Base-by-base conservation (phyloP, 2,329 filamentous ascomycete species). In the Xylariaceae sp. region DNA sequence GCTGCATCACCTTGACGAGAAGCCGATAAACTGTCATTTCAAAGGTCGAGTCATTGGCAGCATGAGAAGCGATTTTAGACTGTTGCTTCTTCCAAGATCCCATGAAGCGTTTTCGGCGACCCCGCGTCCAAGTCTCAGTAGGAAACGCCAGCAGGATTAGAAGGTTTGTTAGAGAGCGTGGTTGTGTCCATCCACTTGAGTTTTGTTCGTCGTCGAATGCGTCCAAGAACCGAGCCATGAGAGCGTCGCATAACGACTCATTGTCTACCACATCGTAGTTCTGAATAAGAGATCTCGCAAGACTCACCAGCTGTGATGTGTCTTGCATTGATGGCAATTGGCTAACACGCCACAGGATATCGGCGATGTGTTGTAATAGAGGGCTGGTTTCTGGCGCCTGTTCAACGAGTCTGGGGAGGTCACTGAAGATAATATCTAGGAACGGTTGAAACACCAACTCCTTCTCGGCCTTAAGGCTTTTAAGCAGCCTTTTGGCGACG, bases 51-150 rank as follows among this genome's bases (percentile, higher is more conserved):
- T 64, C 47, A 9, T 58, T 46, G 11, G 56, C 52, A 27, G 55
- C 58, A 18, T 48, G 45, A 30, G 51, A 49, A 33, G 50, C 52
- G 33, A 66, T 58, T 19, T 43, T 47, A 4, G 49, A 44, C 45
- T 58, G 60, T 44, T 56, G 55, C 42, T 57, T 64, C 50, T 60
- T 62, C 64, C 64, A 67, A 12, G 63, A 67, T 18, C 52, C 52
- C 60, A 67, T 63, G 15, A 66, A 56, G 5, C 58, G 61, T 42
- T 65, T 67, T n/a, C 65, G 61, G 17, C 64, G 59, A 15, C 56
- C 58, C 53, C 61, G 64, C 3, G 60, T 62, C 39, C 62, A 62
- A 12, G 54, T 52, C 27, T 63, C 63, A 18, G 49, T 48, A 27
- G 63, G 63, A 22, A 66, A 63, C 32, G 60, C 55, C 4, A 65